phyloP scores from a whole-genome alignment of 805 yeast species.

The Kockiozyma suomiensis region DNA sequence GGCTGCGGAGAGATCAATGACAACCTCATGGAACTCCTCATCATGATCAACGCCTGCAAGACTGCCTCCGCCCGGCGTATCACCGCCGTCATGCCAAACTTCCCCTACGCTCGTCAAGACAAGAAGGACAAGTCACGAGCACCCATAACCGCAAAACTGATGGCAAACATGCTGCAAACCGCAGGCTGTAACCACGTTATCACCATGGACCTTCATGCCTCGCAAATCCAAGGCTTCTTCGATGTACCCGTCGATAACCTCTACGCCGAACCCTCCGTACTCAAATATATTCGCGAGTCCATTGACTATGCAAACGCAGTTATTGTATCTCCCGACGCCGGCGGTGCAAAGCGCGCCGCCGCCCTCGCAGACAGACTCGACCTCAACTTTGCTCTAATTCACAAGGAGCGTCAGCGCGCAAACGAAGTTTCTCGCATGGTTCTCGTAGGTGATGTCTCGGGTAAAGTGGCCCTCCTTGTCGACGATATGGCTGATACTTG shows the following conservation, averaged over 20 bases:
- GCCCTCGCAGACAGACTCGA: slow-evolving; percentile 90
- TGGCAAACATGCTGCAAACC: slow-evolving; percentile 87
- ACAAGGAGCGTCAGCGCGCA: slow-evolving; percentile 92
- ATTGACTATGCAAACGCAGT: slow-evolving; percentile 62
- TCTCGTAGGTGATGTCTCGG: slow-evolving; percentile 88
- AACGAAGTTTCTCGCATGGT: slow-evolving; percentile 96
- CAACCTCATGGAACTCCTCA: slow-evolving; percentile 79
- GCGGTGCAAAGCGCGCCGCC: slow-evolving; percentile 98
- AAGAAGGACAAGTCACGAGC: slow-evolving; percentile 95
- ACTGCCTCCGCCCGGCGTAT: slow-evolving; percentile 94
- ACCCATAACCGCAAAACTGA: slow-evolving; percentile 91
- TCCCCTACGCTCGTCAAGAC: slow-evolving; percentile 97
- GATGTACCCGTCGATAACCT: slow-evolving; percentile 93
- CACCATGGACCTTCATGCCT: slow-evolving; percentile 96
- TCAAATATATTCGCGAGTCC: slow-evolving; percentile 74
- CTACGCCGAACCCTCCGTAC: slow-evolving; percentile 90
- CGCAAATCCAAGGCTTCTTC: slow-evolving; percentile 97
- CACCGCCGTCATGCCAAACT: slow-evolving; percentile 92
- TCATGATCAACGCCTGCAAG: slow-evolving; percentile 91
- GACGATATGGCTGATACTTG: slow-evolving; percentile 99
- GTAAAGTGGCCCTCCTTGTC: slow-evolving; percentile 79
- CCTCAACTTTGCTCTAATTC: slow-evolving; percentile 90
- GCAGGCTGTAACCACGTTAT: slow-evolving; percentile 96
- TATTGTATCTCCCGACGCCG: slow-evolving; percentile 96
- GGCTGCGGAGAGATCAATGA: slow-evolving; percentile 88